A percentile compares a stretch with the other conserved stretches of the same genome.
These are phyloP conservation scores for Cutaneotrichosporon daszewskae DNA, from an alignment of 1,284 basidiomycete genomes.

Conservation along the genomic window DNA sequence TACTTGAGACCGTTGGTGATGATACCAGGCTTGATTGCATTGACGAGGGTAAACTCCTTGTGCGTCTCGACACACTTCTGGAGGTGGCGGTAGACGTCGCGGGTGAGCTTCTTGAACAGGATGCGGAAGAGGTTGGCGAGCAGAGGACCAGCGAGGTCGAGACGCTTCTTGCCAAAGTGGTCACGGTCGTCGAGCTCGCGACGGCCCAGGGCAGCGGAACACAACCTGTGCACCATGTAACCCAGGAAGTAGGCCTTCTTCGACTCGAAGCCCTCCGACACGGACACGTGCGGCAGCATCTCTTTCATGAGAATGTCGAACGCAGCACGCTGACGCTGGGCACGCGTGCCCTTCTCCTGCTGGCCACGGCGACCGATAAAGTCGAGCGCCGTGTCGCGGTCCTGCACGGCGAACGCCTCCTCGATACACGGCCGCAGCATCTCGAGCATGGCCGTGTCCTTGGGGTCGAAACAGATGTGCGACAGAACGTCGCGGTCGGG, in stretches of 20 bases:
- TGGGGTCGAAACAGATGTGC: slow-evolving; percentile 97
- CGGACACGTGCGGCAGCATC: slow-evolving; percentile 96
- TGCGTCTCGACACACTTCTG: slow-evolving; percentile 98
- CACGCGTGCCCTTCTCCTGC: slow-evolving; percentile 83
- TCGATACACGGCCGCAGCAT: slow-evolving; percentile 99
- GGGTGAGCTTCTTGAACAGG: slow-evolving; percentile 93
- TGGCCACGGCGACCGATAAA: slow-evolving; percentile 98
- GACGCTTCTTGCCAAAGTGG: slow-evolving; percentile 97
- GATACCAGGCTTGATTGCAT: slow-evolving; percentile 91
- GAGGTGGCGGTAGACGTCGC: slow-evolving; percentile 93
- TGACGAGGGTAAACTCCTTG: slow-evolving; percentile 87
- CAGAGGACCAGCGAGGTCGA: slow-evolving; percentile 92
- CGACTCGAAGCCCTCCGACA: slow-evolving; percentile 90
- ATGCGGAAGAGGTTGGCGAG: slow-evolving; percentile 95
- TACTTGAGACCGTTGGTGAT: slow-evolving; percentile 99
- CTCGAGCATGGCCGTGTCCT: slow-evolving; percentile 92
- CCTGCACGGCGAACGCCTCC: slow-evolving; percentile 97
- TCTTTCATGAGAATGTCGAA: slow-evolving; percentile 98
- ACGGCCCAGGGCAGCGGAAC: slow-evolving; percentile 87
- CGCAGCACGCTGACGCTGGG: slow-evolving; percentile 90
- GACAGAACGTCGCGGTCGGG: slow-evolving; percentile 96
- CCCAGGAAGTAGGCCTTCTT: slow-evolving; percentile 99
- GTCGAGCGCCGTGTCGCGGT: slow-evolving; percentile 84
- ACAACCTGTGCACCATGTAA: slow-evolving; percentile 97
- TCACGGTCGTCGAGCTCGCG: slow-evolving; percentile 97